Base-by-base conservation (phyloP, 805 yeast species). In the Yarrowia keelungensis region DNA sequence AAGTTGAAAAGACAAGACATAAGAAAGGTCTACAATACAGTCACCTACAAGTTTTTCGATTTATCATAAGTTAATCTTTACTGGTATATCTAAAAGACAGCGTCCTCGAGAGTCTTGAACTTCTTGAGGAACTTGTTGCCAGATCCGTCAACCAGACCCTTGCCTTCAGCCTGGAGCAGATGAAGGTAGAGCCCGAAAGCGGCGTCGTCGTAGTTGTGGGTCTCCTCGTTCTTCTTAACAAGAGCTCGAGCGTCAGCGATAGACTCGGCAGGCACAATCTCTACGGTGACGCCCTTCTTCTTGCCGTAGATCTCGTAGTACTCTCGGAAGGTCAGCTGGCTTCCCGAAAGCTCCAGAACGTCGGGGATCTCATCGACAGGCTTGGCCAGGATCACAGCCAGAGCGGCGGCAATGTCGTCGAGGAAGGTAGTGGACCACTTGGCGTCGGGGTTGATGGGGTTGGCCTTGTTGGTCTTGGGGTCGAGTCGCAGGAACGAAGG, bases 371-470 rank as follows among this genome's bases (percentile, higher is more conserved):
- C 73, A 15, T 54, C 16, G 3, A 69, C 67, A 12, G 74, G 71
- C 46, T 71, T 67, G 35, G 70, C 61, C 3, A 73, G 72, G 12
- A 74, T 42, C 10, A 71, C 65, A 1, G 76, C 78, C 2, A 76
- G 70, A 4, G 75, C 58, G 38, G 66, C 61, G 49, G 75, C 78
- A 53, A 75, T 70, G 51, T 75, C 76, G 16, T n/a, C 39, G 35
- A 71, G 42, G 41, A 71, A 72, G 2, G 78, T 72, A 42, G 69
- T 22, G 7, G 72, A 54, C 51, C 73, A 50, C 41, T 22, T 45
- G 19, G 68, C 69, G 22, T 64, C 67, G 26, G 70, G 70, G 66
- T 71, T 72, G 22, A 73, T 75, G 32, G 65, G 54, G 45, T 70
- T 35, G 49, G 47, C 47, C 35, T 35, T 42, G 56, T 36, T 56